A percentile compares a stretch with the other conserved stretches of the same genome.
These are phyloP conservation scores for Trichoderma sp. DNA, from an alignment of 2,329 filamentous ascomycete species.

Conservation along the genomic window DNA sequence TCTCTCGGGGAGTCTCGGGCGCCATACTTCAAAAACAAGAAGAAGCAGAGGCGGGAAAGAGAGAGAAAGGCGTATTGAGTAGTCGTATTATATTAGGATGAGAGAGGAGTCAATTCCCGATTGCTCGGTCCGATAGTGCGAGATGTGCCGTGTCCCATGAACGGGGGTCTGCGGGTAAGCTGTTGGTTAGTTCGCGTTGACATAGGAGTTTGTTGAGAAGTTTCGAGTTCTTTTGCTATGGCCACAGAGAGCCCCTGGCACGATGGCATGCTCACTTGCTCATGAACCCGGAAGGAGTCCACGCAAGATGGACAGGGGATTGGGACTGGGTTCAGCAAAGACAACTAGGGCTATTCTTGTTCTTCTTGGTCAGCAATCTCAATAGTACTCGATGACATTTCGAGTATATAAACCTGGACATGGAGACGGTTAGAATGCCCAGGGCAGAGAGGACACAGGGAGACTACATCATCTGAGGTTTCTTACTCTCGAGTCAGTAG, in stretches of 20 bases:
- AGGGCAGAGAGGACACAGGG: background rate
- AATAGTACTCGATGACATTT: background rate
- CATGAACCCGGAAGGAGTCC: background rate
- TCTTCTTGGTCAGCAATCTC: background rate
- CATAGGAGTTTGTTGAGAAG: background rate
- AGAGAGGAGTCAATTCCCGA: background rate
- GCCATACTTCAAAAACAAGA: background rate
- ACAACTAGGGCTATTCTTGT: background rate
- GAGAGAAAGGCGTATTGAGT: background rate
- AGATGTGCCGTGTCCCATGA: background rate
- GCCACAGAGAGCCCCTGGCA: background rate
- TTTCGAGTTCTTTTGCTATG: background rate
- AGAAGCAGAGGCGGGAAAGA: background rate
- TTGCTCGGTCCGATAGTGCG: constrained; percentile 12
- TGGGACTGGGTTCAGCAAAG: background rate
- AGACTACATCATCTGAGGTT: background rate
- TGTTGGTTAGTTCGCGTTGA: background rate
- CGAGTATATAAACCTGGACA: background rate
- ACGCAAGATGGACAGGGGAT: background rate
- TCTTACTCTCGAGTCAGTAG: background rate
- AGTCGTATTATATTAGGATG: background rate
- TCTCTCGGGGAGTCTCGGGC: constrained; percentile 9
- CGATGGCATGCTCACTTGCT: background rate
- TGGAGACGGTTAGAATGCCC: background rate
- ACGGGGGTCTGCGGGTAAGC: background rate